Base-by-base conservation (phyloP, 805 yeast genomes). In the Saturnispora ahearnii region DNA sequence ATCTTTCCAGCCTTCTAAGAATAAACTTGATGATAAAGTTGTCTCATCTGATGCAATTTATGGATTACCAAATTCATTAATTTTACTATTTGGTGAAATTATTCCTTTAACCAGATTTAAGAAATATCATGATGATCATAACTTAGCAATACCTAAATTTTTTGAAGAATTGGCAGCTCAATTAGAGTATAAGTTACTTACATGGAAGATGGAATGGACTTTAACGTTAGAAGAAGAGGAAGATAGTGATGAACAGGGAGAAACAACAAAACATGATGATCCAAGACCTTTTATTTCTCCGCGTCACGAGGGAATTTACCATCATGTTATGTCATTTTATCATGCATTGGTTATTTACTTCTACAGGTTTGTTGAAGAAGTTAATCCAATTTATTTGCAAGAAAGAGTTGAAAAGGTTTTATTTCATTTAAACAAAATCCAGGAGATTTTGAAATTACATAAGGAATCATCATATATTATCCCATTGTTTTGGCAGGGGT, bases 401-500 rank as follows among this genome's bases (percentile, higher is more conserved):
- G 71, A 72, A 13, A 73, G 80, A 49, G 87, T 86, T 2, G 73
- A 70, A 41, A 70, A 73, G 34, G 84, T 86, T 2, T 69, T 87
- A 46, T 67, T 71, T 24, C 88, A 84, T 60, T 67, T 87, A 55
- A 79, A 82, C 58, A 70, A 73, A 50, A 76, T 88, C 49, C 85
- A 81, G 51, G 61, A 63, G 38, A 67, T 86, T 45, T 79, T 82
- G 32, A 74, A 75, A 6, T 53, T 60, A 30, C 59, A 65, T 49
- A 66, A 73, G 21, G 80, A 77, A 26, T 79, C 82, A 1, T 61
- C 64, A 3, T 75, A 83, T 21, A 79, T 79, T 46, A 78, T 83
- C 33, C 96, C 96, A 4, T 68, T 87, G 32, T 80, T 87, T 57
- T 88, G 96, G 93, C 91, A 85, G 60, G 95, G 93, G 0, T 88